Conservation (phyloP, 768 basidiomycete species). For the Lentinula aciculospora region DNA sequence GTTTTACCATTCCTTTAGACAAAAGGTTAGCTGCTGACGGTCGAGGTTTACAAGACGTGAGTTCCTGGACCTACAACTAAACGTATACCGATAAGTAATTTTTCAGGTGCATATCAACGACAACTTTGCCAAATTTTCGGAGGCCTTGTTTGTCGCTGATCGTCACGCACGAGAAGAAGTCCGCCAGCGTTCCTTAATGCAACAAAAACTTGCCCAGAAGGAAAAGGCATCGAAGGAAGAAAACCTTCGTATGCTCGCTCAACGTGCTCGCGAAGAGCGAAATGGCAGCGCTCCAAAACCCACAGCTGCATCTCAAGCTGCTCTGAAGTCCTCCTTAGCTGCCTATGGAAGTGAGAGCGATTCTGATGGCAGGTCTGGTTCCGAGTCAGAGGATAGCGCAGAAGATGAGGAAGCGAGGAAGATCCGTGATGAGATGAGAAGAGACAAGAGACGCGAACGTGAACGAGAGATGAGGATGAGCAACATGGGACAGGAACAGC, state of each 20-base stretch:
- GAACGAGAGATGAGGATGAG: conserved; percentile 98
- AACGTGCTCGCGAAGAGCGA: conserved; percentile 93
- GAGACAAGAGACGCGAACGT: conserved; percentile 88
- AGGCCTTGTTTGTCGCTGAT: conserved; percentile 92
- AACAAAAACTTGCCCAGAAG: conserved; percentile 97
- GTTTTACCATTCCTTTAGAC: conserved; percentile 97
- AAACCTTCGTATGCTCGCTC: conserved; percentile 87
- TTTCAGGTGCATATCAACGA: conserved; percentile 94
- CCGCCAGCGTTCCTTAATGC: conserved; percentile 93
- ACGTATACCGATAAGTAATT: neutral
- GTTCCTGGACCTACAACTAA: conserved; percentile 21
- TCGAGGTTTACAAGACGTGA: conserved; percentile 94
- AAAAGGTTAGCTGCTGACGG: conserved; percentile 98
- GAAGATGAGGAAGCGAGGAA: conserved; percentile 83
- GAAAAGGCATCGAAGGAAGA: conserved; percentile 98
- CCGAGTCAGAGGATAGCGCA: conserved; percentile 43
- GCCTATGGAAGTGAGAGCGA: conserved; percentile 82
- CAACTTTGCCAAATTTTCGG: conserved; percentile 98
- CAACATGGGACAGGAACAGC: conserved; percentile 97
- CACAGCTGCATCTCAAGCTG: conserved; percentile 60
- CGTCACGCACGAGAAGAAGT: conserved; percentile 98
- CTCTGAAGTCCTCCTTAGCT: conserved; percentile 70
- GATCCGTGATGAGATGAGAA: conserved; percentile 86
- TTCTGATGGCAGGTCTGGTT: conserved; percentile 49
- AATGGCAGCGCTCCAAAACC: conserved; percentile 71